Conservation (phyloP, 1,139 yeast species). For the Scheffersomyces insectosa region DNA sequence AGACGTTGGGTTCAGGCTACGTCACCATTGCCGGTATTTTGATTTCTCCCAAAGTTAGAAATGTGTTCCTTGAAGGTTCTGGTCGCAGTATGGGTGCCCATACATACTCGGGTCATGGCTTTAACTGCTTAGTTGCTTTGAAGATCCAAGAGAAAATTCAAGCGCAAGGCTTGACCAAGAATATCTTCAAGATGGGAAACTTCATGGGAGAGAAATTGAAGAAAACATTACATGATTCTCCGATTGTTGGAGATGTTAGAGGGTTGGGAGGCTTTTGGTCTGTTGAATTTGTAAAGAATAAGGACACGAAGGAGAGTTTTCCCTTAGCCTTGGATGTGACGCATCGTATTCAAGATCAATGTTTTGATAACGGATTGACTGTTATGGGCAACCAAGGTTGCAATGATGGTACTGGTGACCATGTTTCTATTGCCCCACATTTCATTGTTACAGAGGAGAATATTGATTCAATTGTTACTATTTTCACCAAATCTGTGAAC, state of each 20-base stretch:
- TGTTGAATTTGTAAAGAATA: slow-evolving; percentile 55
- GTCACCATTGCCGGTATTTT: slow-evolving; percentile 63
- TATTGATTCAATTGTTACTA: slow-evolving; percentile 42
- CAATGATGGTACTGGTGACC: slow-evolving; percentile 48
- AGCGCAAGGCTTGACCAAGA: slow-evolving; percentile 43
- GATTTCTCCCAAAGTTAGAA: slow-evolving; percentile 49
- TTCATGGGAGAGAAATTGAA: slow-evolving; percentile 45
- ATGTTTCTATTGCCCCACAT: slow-evolving; percentile 52
- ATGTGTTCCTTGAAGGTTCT: slow-evolving; percentile 45
- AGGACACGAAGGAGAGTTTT: slow-evolving; percentile 48
- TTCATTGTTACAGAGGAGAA: slow-evolving; percentile 47
- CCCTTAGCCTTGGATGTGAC: slow-evolving; percentile 33
- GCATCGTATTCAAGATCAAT: slow-evolving; percentile 30
- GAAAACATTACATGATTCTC: slow-evolving; percentile 26
- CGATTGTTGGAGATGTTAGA: slow-evolving; percentile 57
- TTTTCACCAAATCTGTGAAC: slow-evolving; percentile 19
- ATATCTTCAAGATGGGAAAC: slow-evolving; percentile 51
- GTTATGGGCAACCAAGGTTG: slow-evolving; percentile 49
- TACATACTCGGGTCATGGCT: slow-evolving; percentile 63
- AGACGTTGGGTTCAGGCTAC: slow-evolving; percentile 64
- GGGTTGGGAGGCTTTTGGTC: slow-evolving; percentile 66
- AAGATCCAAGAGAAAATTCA: slow-evolving; percentile 56
- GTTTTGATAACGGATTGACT: slow-evolving; percentile 43
- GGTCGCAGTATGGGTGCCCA: slow-evolving; percentile 53
- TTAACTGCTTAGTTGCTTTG: slow-evolving; percentile 61